A percentile compares a stretch with the other conserved stretches of the same genome.
These are phyloP conservation scores for Scalesia atractyloides DNA, from an alignment of 129 eudicot genomes.

Conservation along the genomic window DNA sequence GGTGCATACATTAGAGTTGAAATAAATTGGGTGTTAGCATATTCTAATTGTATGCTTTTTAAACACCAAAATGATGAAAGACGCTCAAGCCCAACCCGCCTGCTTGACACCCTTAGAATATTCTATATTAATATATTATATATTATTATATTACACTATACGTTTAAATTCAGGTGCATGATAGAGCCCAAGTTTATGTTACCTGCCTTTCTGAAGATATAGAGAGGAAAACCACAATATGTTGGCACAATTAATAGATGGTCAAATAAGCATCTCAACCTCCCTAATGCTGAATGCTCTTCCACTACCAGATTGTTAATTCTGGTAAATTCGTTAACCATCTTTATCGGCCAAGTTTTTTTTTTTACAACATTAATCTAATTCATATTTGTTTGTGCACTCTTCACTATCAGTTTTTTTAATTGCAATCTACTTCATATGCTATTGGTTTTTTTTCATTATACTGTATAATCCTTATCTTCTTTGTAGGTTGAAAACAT, in stretches of 20 bases:
- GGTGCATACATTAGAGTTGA: no score
- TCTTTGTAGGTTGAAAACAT: conserved; percentile 79
- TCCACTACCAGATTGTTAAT: conserved; percentile 58
- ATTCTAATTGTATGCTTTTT: background rate
- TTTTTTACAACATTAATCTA: background rate
- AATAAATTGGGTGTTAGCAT: background rate
- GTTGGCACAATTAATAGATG: conserved; percentile 65
- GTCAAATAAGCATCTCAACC: conserved; percentile 62
- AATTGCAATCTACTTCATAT: conserved; percentile 10
- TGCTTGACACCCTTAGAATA: background rate
- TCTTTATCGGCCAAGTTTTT: background rate
- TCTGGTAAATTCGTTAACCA: conserved; percentile 54
- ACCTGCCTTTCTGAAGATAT: conserved; percentile 54
- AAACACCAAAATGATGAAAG: background rate
- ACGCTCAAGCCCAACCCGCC: conserved; percentile 7
- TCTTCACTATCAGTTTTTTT: background rate
- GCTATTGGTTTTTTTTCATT: background rate
- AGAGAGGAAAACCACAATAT: conserved; percentile 52
- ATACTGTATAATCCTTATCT: conserved; percentile 1
- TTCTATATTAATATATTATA: background rate
- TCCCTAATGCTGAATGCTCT: conserved; percentile 57
- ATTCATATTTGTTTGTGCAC: background rate
- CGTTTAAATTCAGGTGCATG: conserved; percentile 70
- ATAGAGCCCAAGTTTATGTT: conserved; percentile 91
- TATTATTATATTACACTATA: background rate